A percentile compares a stretch with the other conserved stretches of the same genome.
phyloP scores from a whole-genome alignment of 164 flowering plant genomes.

The Dillenia suffruticosa region DNA sequence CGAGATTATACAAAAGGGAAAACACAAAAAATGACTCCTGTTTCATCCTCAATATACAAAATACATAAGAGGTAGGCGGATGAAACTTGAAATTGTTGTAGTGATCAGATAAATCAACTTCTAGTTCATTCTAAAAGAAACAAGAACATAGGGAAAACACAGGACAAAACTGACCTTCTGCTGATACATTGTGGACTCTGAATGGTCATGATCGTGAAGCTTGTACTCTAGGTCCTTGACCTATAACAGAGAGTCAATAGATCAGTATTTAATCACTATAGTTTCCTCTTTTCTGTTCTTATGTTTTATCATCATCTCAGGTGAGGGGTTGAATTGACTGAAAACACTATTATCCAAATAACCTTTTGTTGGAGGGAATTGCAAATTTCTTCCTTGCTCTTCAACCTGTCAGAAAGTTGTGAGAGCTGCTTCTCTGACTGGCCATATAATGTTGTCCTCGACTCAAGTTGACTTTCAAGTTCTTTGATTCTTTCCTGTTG shows the following conservation, averaged over 20 bases:
- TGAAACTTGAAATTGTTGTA: too few species aligned
- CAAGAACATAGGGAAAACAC: too few species aligned
- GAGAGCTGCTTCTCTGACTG: constrained; percentile 59
- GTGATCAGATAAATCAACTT: too few species aligned
- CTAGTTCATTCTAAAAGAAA: too few species aligned
- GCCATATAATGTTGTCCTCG: constrained; percentile 32
- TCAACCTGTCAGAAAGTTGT: constrained; percentile 57
- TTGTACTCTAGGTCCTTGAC: constrained; percentile 45
- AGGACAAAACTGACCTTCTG: constrained; percentile 24
- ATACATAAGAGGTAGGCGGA: too few species aligned
- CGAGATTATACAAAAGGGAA: too few species aligned
- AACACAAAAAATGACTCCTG: too few species aligned
- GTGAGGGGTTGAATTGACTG: too few species aligned
- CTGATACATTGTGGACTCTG: constrained; percentile 25
- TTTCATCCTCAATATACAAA: too few species aligned
- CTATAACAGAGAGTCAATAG: constrained; percentile 17
- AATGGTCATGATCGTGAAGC: constrained; percentile 32
- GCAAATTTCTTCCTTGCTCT: constrained; percentile 61
- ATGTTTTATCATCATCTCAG: not conserved
- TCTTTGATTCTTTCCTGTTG: constrained; percentile 78
- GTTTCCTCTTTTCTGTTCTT: too few species aligned
- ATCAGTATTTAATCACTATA: not conserved
- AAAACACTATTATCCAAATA: constrained; percentile 2
- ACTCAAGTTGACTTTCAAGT: constrained; percentile 56
- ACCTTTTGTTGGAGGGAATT: constrained; percentile 58